Conservation (phyloP, 2,329 filamentous ascomycete species). For the Aspergillus sclerotialis region DNA sequence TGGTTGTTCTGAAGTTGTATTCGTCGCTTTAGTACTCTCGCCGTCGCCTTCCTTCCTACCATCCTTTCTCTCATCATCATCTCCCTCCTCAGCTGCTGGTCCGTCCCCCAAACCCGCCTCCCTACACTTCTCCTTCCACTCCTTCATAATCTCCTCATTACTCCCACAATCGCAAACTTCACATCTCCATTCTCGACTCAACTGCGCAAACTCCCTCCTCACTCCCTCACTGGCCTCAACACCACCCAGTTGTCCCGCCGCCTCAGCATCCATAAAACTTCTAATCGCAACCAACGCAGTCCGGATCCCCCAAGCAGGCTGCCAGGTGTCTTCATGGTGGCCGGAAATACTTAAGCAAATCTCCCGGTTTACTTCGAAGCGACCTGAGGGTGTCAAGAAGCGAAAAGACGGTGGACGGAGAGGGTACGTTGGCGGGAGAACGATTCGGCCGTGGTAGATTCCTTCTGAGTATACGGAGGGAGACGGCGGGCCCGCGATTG, state of each 20-base stretch:
- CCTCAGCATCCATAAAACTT: constrained; percentile 88
- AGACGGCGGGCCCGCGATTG: constrained; percentile 77
- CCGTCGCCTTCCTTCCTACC: constrained; percentile 10
- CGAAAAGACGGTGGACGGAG: constrained; percentile 91
- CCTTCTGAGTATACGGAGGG: constrained; percentile 70
- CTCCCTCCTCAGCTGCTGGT: too few relatives aligned
- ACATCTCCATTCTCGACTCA: constrained; percentile 63
- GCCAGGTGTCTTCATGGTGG: constrained; percentile 98
- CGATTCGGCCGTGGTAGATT: constrained; percentile 92
- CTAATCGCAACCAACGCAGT: constrained; percentile 75
- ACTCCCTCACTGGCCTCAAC: constrained; percentile 67
- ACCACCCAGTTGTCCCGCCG: constrained; percentile 81
- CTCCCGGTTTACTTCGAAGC: constrained; percentile 94
- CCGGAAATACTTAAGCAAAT: constrained; percentile 92
- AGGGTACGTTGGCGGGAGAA: constrained; percentile 82
- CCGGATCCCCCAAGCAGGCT: constrained; percentile 93
- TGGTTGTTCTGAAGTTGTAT: background rate
- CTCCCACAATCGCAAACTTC: constrained; percentile 54
- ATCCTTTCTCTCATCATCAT: constrained; percentile 41
- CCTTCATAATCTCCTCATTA: constrained; percentile 67
- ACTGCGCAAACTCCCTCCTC: constrained; percentile 60
- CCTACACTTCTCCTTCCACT: constrained; percentile 56
- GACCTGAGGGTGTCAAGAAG: constrained; percentile 82
- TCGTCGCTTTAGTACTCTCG: background rate
- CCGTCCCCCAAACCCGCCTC: constrained; percentile 21